Evolutionary conservation across 352 stramenopile genomes (phyloP).

Genomic region (Globisporangium viniferum): DNA sequence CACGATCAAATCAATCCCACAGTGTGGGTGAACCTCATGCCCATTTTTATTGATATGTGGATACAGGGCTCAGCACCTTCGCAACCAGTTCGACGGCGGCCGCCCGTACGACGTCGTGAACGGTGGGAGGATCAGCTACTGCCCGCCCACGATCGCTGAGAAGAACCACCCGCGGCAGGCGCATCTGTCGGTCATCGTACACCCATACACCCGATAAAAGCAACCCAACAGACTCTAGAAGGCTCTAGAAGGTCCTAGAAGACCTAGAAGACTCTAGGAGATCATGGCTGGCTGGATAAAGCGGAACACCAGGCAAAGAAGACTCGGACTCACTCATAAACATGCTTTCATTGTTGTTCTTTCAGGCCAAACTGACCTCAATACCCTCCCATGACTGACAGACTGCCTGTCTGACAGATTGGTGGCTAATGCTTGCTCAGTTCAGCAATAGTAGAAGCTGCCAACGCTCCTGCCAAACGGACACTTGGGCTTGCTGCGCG

Average conservation of each 20-base stretch:
- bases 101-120: constrained; percentile 71
- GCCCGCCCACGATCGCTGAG: constrained; percentile 60
- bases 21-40: no score
- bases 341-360: not conserved
- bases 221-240: constrained; percentile 1
- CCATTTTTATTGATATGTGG: no score
- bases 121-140: constrained; percentile 47
- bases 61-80: constrained; percentile 64
- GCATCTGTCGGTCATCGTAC: constrained; percentile 62
- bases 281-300: not conserved
- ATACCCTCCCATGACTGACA: not conserved
- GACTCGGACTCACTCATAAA: not conserved
- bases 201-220: constrained; percentile 51
- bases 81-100: constrained; percentile 61
- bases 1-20: not conserved
- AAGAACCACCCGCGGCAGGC: constrained; percentile 61
- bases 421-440: not conserved
- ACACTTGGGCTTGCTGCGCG: not conserved
- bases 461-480: constrained; percentile 2
- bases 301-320: not conserved
- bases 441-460: constrained; percentile 17
- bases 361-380: not conserved
- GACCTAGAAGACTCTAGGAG: no score
- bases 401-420: not conserved
- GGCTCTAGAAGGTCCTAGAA: not conserved